phyloP scores from a whole-genome alignment of 2,329 filamentous ascomycete species.

The Hypoxylon sp. region DNA sequence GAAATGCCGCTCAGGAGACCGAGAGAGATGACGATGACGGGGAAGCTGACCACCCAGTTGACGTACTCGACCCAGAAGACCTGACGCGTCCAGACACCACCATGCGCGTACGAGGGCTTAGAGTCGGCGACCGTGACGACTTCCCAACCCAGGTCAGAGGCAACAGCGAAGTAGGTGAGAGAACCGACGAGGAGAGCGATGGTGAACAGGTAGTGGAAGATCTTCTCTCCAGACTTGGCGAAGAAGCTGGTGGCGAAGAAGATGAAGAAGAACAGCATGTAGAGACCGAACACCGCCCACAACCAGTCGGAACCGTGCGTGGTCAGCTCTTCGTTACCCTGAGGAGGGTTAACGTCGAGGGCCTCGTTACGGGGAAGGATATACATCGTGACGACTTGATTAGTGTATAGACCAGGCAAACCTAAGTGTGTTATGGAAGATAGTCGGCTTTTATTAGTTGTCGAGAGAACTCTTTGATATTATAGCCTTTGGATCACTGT shows the following conservation, averaged over 20 bases:
- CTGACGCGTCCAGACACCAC: slow-evolving; percentile 56
- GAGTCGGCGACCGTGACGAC: slow-evolving; percentile 54
- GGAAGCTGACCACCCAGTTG: slow-evolving; percentile 64
- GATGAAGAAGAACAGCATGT: slow-evolving; percentile 58
- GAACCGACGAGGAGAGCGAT: slow-evolving; percentile 62
- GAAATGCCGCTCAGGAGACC: slow-evolving; percentile 64
- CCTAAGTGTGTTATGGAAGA: slow-evolving; percentile 3
- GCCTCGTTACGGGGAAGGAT: slow-evolving; percentile 57
- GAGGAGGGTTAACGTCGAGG: slow-evolving; percentile 60
- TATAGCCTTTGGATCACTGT: slow-evolving; percentile 35
- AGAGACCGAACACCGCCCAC: slow-evolving; percentile 65
- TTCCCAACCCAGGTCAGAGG: slow-evolving; percentile 62
- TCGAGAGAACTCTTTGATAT: slow-evolving; percentile 20
- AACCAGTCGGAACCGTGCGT: slow-evolving; percentile 66
- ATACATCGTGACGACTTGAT: slow-evolving; percentile 35
- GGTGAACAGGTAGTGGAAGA: slow-evolving; percentile 68
- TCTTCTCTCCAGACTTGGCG: slow-evolving; percentile 60
- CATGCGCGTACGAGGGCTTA: slow-evolving; percentile 37
- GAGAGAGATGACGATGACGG: slow-evolving; percentile 58
- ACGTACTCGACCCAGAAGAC: slow-evolving; percentile 69
- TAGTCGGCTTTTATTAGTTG: slow-evolving; percentile 30
- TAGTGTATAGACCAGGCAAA: slow-evolving; percentile 24
- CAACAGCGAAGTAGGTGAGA: slow-evolving; percentile 64
- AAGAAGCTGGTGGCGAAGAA: slow-evolving; percentile 57
- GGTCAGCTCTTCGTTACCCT: slow-evolving; percentile 55